Percentiles rank a stretch among this genome's conserved stretches.
Evolutionary conservation across 1,139 yeast species (phyloP).

Genomic region (Hansenula sp.): DNA sequence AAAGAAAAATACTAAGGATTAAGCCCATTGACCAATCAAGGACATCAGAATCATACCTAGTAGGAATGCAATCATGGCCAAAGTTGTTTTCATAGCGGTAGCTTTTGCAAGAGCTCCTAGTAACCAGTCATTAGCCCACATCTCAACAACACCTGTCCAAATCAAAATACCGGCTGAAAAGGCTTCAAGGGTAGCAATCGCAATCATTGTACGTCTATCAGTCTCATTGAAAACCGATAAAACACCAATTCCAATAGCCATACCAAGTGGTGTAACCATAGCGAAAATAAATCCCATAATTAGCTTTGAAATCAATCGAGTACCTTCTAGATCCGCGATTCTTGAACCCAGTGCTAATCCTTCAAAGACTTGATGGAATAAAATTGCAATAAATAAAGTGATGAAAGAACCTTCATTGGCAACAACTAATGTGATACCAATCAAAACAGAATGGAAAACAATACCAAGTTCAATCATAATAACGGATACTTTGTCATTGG

Average conservation of each 20-base stretch:
- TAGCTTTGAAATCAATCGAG: not conserved
- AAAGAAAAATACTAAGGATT: no score
- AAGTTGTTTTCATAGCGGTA: not conserved
- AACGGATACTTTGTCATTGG: slow-evolving; percentile 1
- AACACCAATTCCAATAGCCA: slow-evolving; percentile 4
- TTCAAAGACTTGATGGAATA: slow-evolving; percentile 3
- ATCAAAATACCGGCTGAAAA: slow-evolving; percentile 3
- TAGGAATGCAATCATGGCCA: not conserved
- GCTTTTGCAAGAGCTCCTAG: not conserved
- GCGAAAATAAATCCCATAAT: not conserved
- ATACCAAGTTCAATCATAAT: slow-evolving; percentile 2
- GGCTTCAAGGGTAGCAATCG: slow-evolving; percentile 1
- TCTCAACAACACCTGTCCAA: slow-evolving; percentile 2
- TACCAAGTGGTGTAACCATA: slow-evolving; percentile 1
- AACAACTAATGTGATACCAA: slow-evolving; percentile 3
- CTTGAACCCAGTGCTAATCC: slow-evolving; percentile 2
- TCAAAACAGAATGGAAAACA: slow-evolving; percentile 1
- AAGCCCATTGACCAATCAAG: slow-evolving; percentile 4
- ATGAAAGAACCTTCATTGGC: slow-evolving; percentile 1
- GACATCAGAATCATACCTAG: slow-evolving; percentile 17
- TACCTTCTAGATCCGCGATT: not conserved
- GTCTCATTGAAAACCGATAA: slow-evolving; percentile 1
- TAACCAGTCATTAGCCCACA: slow-evolving; percentile 3
- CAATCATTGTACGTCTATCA: slow-evolving; percentile 1
- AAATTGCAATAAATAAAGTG: slow-evolving; percentile 1